Evolutionary conservation across 305 asterid species (phyloP).

Genomic region (Rubia peregrina): DNA sequence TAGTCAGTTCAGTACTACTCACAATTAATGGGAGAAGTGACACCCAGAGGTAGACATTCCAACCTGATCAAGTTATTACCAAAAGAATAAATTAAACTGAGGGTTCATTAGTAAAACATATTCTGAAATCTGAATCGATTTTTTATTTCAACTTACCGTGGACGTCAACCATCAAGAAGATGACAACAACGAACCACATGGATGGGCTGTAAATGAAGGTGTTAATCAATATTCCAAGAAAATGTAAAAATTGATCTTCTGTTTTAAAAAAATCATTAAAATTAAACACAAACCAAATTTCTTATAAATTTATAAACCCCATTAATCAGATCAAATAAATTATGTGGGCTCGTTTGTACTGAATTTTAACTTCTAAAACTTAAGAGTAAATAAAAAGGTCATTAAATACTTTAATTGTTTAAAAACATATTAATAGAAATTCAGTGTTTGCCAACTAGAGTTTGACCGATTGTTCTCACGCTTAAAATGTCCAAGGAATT

Average conservation of each 20-base stretch:
- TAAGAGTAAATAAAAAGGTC: no score
- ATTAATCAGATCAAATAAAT: no score
- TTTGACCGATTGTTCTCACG: background rate
- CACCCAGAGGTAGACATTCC: conserved; percentile 65
- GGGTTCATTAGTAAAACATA: background rate
- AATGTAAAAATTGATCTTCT: no score
- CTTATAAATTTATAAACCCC: no score
- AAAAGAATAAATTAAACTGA: background rate
- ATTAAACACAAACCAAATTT: no score
- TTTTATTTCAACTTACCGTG: conserved; percentile 37
- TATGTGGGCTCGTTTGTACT: no score
- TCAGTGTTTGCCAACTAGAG: no score
- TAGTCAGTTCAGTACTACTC: conserved; percentile 15
- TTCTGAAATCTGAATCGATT: background rate
- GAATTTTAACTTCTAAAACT: no score
- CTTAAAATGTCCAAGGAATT: background rate
- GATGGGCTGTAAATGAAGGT: conserved; percentile 37
- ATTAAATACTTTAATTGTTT: no score
- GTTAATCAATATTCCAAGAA: no score
- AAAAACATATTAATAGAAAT: no score
- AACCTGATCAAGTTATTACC: conserved; percentile 33
- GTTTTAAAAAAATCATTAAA: no score
- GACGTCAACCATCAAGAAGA: conserved; percentile 64
- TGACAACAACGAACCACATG: conserved; percentile 61
- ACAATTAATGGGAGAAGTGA: conserved; percentile 58